Evolutionary conservation across 192 early-diverging fungal genomes (phyloP).

Genomic region (Entomortierella beljakovae): DNA sequence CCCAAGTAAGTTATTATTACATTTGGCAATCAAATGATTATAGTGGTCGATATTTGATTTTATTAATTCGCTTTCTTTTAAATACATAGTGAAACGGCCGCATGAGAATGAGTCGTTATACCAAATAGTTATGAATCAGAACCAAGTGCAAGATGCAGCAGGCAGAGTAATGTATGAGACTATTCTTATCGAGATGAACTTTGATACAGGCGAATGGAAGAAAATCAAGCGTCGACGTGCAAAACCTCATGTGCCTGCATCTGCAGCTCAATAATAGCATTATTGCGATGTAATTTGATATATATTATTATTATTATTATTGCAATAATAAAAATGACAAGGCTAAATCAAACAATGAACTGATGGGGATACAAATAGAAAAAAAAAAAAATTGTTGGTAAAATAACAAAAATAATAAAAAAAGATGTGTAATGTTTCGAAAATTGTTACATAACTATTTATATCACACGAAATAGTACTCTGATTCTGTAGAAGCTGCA

Average conservation of each 20-base stretch:
- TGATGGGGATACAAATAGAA: too few relatives aligned
- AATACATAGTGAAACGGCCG: conserved; percentile 38
- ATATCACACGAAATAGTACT: not conserved
- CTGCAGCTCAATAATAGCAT: conserved; percentile 1
- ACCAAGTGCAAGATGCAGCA: conserved; percentile 37
- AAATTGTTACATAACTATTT: not conserved
- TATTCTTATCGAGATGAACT: conserved; percentile 54
- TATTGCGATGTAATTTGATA: too few relatives aligned
- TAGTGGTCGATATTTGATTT: conserved; percentile 12
- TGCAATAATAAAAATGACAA: too few relatives aligned
- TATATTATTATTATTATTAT: too few relatives aligned
- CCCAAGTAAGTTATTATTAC: conserved; percentile 26
- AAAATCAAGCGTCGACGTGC: conserved; percentile 38
- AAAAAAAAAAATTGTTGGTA: too few relatives aligned
- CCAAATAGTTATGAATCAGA: conserved; percentile 54
- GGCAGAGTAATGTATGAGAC: conserved; percentile 46
- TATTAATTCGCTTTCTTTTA: not conserved
- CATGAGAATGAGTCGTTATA: conserved; percentile 36
- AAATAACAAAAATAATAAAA: too few relatives aligned
- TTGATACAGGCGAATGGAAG: conserved; percentile 54
- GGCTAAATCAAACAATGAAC: too few relatives aligned
- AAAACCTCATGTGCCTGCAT: not conserved
- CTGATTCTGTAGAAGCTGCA: not conserved
- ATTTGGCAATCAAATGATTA: not conserved
- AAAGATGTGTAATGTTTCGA: not conserved